Conservation (phyloP, 1,284 basidiomycete species). For the Calocybe gambosa region DNA sequence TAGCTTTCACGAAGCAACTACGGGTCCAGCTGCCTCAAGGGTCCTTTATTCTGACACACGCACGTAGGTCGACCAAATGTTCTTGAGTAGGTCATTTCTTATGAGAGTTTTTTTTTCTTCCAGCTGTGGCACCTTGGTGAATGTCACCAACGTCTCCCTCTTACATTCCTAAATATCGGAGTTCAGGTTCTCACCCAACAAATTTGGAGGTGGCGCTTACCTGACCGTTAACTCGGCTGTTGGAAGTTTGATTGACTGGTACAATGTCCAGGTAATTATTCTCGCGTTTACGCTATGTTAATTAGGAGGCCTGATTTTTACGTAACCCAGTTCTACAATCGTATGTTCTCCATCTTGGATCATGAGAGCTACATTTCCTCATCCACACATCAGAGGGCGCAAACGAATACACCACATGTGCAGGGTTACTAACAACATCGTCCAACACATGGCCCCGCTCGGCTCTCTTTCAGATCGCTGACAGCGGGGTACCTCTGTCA, state of each 20-base stretch:
- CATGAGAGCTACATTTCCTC: not conserved
- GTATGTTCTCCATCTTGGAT: constrained; percentile 16
- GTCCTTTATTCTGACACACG: constrained; percentile 2
- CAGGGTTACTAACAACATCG: constrained; percentile 41
- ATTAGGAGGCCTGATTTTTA: not conserved
- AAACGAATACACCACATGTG: constrained; percentile 49
- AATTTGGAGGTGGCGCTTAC: constrained; percentile 41
- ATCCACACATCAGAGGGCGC: constrained; percentile 35
- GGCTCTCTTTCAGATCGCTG: constrained; percentile 51
- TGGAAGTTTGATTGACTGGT: constrained; percentile 54
- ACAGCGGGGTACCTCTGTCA: constrained; percentile 37
- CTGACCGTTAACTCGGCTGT: constrained; percentile 48
- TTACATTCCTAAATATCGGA: not conserved
- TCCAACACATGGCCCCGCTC: constrained; percentile 24
- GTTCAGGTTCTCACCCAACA: constrained; percentile 46
- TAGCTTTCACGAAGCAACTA: constrained; percentile 3
- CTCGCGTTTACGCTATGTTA: not conserved
- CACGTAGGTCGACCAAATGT: not conserved
- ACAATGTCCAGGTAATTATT: constrained; percentile 25
- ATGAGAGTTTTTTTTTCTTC: not conserved
- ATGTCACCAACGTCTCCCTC: not conserved
- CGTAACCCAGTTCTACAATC: constrained; percentile 30
- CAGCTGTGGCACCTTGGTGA: constrained; percentile 49
- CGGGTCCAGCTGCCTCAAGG: constrained; percentile 2
- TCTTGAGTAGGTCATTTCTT: not conserved